phyloP scores from a whole-genome alignment of 192 early-diverging fungal genomes.

The Entomortierella lignicola region DNA sequence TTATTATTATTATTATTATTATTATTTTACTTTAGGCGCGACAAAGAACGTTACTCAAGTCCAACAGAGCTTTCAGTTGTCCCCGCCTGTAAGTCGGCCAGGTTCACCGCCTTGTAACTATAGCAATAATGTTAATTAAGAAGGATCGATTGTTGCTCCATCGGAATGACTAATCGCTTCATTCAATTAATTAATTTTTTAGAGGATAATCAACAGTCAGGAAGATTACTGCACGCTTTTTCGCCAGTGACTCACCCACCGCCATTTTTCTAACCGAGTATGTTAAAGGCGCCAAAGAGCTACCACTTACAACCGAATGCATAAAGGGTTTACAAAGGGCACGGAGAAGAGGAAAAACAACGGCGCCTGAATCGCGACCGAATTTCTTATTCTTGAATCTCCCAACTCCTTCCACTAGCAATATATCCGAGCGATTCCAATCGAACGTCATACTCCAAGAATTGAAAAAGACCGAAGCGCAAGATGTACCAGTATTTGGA shows the following conservation, averaged over 20 bases:
- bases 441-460: constrained; percentile 18
- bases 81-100: not conserved
- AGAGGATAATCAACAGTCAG: not conserved
- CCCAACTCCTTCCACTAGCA: constrained; percentile 8
- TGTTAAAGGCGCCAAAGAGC: constrained; percentile 4
- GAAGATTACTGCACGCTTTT: constrained; percentile 12
- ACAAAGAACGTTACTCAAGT: not conserved
- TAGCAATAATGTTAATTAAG: too few relatives aligned
- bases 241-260: constrained; percentile 17
- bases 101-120: not conserved
- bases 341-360: constrained; percentile 4
- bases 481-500: constrained; percentile 23
- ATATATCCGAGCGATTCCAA: constrained; percentile 10
- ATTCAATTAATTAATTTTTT: not conserved
- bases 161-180: too few relatives aligned
- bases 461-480: constrained; percentile 16
- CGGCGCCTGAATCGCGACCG: constrained; percentile 14
- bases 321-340: constrained; percentile 20
- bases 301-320: constrained; percentile 11
- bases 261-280: constrained; percentile 12
- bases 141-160: too few relatives aligned
- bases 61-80: not conserved
- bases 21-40: not conserved
- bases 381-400: constrained; percentile 34
- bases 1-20: not conserved